Evolutionary conservation across 2,329 filamentous ascomycete species (phyloP).

Genomic region (Colletotrichum tropicale): DNA sequence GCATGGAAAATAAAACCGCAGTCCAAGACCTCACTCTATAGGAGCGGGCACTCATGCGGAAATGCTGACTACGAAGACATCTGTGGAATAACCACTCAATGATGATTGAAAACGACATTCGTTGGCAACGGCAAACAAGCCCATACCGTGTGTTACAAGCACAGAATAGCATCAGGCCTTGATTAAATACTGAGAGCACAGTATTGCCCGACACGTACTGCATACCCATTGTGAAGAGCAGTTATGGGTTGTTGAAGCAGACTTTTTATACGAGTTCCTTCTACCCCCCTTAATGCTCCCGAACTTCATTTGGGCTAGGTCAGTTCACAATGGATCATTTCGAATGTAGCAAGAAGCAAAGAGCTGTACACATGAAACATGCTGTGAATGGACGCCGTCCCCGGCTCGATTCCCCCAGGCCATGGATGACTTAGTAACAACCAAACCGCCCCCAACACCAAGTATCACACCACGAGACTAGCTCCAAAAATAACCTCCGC

Average conservation of each 20-base stretch:
- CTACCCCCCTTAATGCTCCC: no score
- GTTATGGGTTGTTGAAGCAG: neutral
- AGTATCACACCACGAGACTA: neutral
- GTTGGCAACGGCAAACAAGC: neutral
- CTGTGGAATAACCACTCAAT: neutral
- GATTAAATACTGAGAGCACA: no score
- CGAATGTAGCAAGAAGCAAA: neutral
- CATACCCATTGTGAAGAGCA: neutral
- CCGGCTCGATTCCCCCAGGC: fast-evolving
- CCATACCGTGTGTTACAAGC: fast-evolving
- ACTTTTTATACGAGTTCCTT: neutral
- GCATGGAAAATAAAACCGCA: neutral
- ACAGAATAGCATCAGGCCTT: neutral
- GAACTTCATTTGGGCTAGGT: neutral
- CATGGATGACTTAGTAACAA: neutral
- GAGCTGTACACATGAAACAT: neutral
- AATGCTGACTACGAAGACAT: neutral
- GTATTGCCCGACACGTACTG: no score
- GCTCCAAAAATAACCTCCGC: neutral
- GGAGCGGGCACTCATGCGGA: neutral
- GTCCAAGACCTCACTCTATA: neutral
- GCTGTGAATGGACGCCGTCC: neutral
- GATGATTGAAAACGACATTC: neutral
- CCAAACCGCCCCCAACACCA: neutral
- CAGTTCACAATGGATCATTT: neutral